These are phyloP conservation scores for Sclerotinia minor DNA, from an alignment of 2,329 filamentous ascomycete genomes.

Conservation along the genomic window DNA sequence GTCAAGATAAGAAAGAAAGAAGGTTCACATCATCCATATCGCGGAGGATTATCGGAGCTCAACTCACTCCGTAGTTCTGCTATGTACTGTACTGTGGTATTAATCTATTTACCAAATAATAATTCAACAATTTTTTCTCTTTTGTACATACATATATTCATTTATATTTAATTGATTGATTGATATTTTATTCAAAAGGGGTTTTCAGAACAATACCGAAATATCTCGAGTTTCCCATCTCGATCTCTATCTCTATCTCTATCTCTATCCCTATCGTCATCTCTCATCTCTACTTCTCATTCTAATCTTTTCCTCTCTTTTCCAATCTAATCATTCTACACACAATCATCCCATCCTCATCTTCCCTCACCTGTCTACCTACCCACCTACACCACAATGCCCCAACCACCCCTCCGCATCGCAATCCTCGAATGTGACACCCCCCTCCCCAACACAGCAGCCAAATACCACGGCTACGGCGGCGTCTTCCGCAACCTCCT, in stretches of 20 bases:
- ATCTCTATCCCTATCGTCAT: no score
- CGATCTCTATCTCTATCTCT: no score
- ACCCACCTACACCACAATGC: conserved; percentile 31
- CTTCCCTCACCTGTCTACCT: no score
- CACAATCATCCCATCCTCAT: neutral
- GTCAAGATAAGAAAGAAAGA: neutral
- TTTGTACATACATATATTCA: neutral
- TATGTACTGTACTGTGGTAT: no score
- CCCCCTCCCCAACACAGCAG: conserved; percentile 63
- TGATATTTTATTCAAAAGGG: no score
- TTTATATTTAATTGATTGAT: no score
- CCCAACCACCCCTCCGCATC: conserved; percentile 47
- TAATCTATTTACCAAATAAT: conserved; percentile 7
- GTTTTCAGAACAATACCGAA: no score
- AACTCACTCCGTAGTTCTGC: no score
- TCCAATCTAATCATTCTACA: neutral
- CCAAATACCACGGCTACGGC: conserved; percentile 70
- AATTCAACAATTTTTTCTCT: neutral
- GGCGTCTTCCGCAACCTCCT: conserved; percentile 67
- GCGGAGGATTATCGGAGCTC: conserved; percentile 1
- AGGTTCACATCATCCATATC: neutral
- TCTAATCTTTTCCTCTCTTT: neutral
- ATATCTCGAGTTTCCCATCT: conserved; percentile 16
- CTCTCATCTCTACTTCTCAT: no score
- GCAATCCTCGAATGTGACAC: conserved; percentile 88